These are phyloP conservation scores for Fusarium compactum DNA, from an alignment of 2,329 filamentous ascomycete species.

Conservation along the genomic window DNA sequence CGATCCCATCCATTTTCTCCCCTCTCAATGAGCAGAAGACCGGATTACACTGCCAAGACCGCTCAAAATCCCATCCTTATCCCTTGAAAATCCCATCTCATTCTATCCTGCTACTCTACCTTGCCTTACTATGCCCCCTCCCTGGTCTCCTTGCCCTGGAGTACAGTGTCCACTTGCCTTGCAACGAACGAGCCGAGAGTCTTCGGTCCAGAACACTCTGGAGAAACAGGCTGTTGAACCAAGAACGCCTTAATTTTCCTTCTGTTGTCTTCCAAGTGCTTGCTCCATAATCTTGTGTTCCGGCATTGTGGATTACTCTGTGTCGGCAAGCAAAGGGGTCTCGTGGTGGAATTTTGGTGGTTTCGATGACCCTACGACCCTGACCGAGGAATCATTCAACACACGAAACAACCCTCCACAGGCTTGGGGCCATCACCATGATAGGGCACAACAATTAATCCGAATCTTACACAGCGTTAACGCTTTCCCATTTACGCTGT, in stretches of 20 bases:
- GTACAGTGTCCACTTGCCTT: constrained; percentile 13
- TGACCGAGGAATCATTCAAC: constrained; percentile 13
- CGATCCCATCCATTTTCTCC: constrained; percentile 29
- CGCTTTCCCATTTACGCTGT: not conserved
- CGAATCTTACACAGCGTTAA: constrained; percentile 1
- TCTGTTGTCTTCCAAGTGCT: not conserved
- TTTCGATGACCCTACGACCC: constrained; percentile 29
- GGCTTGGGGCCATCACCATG: not conserved
- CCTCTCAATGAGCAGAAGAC: constrained; percentile 21
- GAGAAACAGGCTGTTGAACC: not conserved
- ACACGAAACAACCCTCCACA: constrained; percentile 20
- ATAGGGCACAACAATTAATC: not conserved
- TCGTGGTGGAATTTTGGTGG: constrained; percentile 19
- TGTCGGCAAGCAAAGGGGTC: constrained; percentile 15
- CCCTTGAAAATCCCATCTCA: constrained; percentile 25
- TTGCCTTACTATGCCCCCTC: not conserved
- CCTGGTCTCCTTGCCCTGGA: constrained; percentile 3
- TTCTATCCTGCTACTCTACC: not conserved
- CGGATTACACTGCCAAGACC: constrained; percentile 14
- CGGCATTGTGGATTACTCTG: not conserved
- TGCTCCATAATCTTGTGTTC: not conserved
- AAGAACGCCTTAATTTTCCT: not conserved
- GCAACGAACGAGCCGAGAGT: not conserved
- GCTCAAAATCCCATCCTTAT: constrained; percentile 37
- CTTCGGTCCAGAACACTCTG: not conserved